Percentiles rank a stretch among this genome's conserved stretches.
These are phyloP conservation scores for Mycena venus DNA, from an alignment of 768 basidiomycete species.

Conservation along the genomic window DNA sequence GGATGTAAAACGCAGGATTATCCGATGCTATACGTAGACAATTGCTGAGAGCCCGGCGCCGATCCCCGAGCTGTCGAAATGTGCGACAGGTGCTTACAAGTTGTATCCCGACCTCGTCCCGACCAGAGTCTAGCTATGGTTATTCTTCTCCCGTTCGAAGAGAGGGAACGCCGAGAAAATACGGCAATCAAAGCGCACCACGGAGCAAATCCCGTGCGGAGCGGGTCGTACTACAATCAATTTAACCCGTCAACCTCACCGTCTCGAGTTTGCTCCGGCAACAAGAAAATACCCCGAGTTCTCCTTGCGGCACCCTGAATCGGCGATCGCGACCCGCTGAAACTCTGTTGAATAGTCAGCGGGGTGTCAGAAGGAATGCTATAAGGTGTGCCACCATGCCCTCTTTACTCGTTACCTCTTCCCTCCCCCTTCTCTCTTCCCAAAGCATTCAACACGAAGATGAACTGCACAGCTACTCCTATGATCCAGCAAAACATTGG, in stretches of 20 bases:
- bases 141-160: too few species aligned
- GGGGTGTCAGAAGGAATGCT: not conserved
- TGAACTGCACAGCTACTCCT: not conserved
- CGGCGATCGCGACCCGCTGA: not conserved
- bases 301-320: not conserved
- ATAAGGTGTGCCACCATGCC: not conserved
- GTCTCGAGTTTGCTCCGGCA: constrained; percentile 2
- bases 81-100: not conserved
- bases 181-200: too few species aligned
- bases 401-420: not conserved
- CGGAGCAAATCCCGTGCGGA: too few species aligned
- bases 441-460: not conserved
- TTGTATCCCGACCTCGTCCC: too few species aligned
- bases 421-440: not conserved
- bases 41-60: not conserved
- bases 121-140: too few species aligned
- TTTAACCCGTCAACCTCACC: not conserved
- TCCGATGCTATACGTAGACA: too few species aligned
- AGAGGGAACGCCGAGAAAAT: too few species aligned
- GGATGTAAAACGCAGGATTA: too few species aligned
- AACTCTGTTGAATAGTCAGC: not conserved
- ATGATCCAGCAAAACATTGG: constrained; percentile 50
- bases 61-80: not conserved
- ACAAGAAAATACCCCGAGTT: not conserved
- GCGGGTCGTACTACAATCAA: too few species aligned